Evolutionary conservation across 805 yeast genomes (phyloP).

Genomic region (Zygoascus biomembranicola): DNA sequence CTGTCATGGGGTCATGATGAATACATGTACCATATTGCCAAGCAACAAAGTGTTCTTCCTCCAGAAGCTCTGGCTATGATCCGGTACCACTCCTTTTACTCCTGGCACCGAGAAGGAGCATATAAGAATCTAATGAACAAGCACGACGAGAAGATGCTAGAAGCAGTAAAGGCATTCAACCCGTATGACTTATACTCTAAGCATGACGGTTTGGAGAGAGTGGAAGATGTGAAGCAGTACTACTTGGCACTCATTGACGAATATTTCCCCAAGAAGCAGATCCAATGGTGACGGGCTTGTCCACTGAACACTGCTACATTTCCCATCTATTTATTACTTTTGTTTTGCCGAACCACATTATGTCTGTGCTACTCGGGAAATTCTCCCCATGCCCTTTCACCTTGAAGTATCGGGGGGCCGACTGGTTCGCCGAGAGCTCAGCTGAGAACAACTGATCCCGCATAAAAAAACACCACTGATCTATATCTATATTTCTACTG

Average conservation of each 20-base stretch:
- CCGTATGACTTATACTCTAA: constrained; percentile 64
- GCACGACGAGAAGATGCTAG: constrained; percentile 50
- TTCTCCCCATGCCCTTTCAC: too few relatives aligned
- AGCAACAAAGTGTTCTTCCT: constrained; percentile 53
- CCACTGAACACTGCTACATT: too few relatives aligned
- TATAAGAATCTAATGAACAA: constrained; percentile 57
- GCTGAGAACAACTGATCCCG: too few relatives aligned
- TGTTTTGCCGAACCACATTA: too few relatives aligned
- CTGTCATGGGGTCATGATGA: constrained; percentile 77
- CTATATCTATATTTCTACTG: too few relatives aligned
- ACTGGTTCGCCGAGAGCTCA: too few relatives aligned
- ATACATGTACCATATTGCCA: constrained; percentile 66
- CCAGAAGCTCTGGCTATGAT: constrained; percentile 66
- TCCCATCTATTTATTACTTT: too few relatives aligned
- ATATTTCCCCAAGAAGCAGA: constrained; percentile 44
- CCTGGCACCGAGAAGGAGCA: constrained; percentile 68
- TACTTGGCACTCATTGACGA: constrained; percentile 58
- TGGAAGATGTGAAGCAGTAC: constrained; percentile 46
- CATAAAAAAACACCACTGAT: too few relatives aligned
- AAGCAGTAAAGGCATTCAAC: constrained; percentile 61
- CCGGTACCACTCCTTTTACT: constrained; percentile 65
- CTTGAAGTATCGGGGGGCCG: too few relatives aligned
- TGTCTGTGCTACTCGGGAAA: too few relatives aligned
- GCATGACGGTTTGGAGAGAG: constrained; percentile 40
- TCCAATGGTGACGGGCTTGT: too few relatives aligned